Conservation (phyloP, 495 filamentous ascomycete species). For the Trichoderma gamsii region DNA sequence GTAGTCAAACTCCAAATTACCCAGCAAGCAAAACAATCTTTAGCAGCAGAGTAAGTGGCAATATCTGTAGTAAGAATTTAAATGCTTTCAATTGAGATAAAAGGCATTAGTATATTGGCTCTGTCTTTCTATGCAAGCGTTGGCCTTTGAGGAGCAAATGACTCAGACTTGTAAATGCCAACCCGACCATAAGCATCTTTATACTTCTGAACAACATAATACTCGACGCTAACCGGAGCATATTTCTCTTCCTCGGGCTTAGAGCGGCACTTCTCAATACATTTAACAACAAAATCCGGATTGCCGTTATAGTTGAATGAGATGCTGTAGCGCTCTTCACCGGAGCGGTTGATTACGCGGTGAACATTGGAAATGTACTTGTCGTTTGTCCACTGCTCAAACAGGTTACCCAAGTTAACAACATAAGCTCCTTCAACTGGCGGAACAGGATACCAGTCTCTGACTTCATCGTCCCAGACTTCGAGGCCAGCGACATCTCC, state of each 20-base stretch:
- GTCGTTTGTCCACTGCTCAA: conserved; percentile 42
- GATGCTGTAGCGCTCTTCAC: conserved; percentile 41
- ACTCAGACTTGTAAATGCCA: background rate
- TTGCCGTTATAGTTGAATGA: conserved; percentile 46
- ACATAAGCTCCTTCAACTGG: conserved; percentile 46
- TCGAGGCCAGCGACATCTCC: conserved; percentile 38
- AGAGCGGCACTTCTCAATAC: conserved; percentile 12
- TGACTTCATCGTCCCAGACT: conserved; percentile 35
- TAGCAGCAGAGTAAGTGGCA: too few relatives aligned
- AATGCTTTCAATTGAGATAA: too few relatives aligned
- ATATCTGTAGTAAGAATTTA: too few relatives aligned
- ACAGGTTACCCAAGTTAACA: conserved; percentile 48
- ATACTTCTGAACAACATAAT: background rate
- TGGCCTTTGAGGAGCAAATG: background rate
- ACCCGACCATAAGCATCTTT: background rate
- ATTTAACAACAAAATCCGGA: conserved; percentile 21
- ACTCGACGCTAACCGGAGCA: conserved; percentile 8
- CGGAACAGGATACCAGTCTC: conserved; percentile 34
- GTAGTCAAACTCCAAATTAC: too few relatives aligned
- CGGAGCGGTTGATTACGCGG: conserved; percentile 43
- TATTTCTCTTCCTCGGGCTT: conserved; percentile 7
- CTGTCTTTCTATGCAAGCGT: background rate
- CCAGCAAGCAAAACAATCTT: too few relatives aligned
- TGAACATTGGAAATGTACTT: conserved; percentile 46
- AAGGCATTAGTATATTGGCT: too few relatives aligned